phyloP scores from a whole-genome alignment of 306 rosid species.

The Coriaria nepalensis region DNA sequence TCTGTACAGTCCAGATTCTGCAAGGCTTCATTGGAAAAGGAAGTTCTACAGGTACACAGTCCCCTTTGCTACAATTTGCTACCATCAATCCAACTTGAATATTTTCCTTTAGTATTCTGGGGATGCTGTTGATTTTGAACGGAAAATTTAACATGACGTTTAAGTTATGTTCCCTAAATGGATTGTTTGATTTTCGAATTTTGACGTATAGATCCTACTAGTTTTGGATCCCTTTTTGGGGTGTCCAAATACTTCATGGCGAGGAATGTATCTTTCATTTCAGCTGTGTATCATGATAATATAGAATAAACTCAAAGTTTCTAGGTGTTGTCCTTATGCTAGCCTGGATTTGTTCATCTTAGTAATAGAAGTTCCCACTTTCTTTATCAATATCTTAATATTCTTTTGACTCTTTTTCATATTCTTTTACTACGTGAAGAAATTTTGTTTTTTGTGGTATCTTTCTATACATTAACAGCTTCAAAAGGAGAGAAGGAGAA shows the following conservation, averaged over 20 bases:
- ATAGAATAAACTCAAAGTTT: too few species aligned
- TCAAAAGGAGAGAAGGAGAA: constrained; percentile 58
- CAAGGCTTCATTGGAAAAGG: constrained; percentile 67
- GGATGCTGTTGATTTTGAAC: neutral
- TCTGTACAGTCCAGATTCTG: constrained; percentile 60
- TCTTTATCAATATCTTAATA: neutral
- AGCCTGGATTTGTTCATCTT: too few species aligned
- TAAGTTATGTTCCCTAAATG: neutral
- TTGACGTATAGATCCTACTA: neutral
- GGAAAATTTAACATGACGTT: neutral
- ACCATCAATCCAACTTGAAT: too few species aligned
- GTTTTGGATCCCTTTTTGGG: neutral
- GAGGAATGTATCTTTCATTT: too few species aligned
- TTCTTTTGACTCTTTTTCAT: neutral
- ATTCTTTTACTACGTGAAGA: constrained; percentile 1
- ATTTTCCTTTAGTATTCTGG: neutral
- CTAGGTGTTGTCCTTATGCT: too few species aligned
- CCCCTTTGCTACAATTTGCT: too few species aligned
- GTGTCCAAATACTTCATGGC: too few species aligned
- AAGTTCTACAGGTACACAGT: constrained; percentile 59
- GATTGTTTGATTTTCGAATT: neutral
- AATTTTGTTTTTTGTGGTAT: constrained; percentile 7
- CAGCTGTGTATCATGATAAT: too few species aligned
- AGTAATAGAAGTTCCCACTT: too few species aligned
- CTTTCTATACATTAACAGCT: constrained; percentile 40